Evolutionary conservation across 2,329 filamentous ascomycete genomes (phyloP), one percentile per base, ranked within the genome.

Genomic region (Xenoacremonium recifei): DNA sequence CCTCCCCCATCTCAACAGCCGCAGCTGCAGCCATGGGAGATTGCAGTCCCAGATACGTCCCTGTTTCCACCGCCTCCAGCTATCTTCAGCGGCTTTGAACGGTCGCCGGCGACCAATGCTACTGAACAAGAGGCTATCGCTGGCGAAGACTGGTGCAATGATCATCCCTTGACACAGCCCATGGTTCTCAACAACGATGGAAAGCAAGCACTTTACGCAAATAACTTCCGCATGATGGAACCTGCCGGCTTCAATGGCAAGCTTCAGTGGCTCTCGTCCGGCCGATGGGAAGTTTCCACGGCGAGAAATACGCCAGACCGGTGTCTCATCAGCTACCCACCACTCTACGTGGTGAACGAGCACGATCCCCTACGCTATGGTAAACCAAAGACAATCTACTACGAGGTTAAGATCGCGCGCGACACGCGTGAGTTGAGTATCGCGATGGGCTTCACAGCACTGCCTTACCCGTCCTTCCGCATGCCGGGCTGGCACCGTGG

Each of bases 401-500:
- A 84, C 61, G 87, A 92, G 58, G 72, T 90, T 9, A 72, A 72
- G 39, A 69, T 89, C 21, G 65, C 69, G 3, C 55, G 61, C 15
- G 66, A 76, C 40, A 71, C 71, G 17, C 52, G 53, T 4, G 73
- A 76, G 43, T 64, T 75, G 38, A 68, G 65, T 29, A 68, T 91
- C 1, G 85, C 82, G 0, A 60, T 92, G 9, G 88, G 88, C 9
- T 89, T 82, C 61, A 69, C 77, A 0, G 87, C 86, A 2, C 77
- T 85, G 35, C 88, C 88, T 6, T 92, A 90, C 58, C 88, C 88
- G 6, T 73, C 76, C 0, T 92, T 89, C 69, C 77, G 88, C 6
- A 75, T 91, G 45, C 88, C 88, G 0, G 88, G 88, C 2, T 92
- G 87, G 88, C 85, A 93, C 59, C 77, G 87, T 23, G 87, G 79